A percentile compares a stretch with the other conserved stretches of the same genome.
Evolutionary conservation across 495 filamentous ascomycete genomes (phyloP).

Genomic region (Friedmanniomyces simplex): DNA sequence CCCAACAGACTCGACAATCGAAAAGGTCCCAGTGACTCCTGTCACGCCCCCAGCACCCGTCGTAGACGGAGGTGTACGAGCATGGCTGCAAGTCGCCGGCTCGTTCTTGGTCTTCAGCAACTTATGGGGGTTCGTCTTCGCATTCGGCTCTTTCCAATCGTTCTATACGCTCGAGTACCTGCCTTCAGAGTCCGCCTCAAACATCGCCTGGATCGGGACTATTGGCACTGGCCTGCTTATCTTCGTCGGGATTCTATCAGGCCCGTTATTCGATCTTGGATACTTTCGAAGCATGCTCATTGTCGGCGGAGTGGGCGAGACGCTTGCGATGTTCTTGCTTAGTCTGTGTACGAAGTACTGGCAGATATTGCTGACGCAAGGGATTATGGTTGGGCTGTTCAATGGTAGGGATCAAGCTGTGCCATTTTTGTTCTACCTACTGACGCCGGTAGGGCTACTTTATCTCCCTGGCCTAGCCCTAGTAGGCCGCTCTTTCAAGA

Average conservation of each 20-base stretch:
- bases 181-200: conserved; percentile 28
- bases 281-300: conserved; percentile 49
- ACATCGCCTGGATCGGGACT: conserved; percentile 53
- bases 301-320: conserved; percentile 45
- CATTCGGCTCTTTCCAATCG: conserved; percentile 67
- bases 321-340: conserved; percentile 64
- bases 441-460: conserved; percentile 23
- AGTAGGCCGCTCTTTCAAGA: conserved; percentile 40
- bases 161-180: conserved; percentile 48
- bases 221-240: conserved; percentile 46
- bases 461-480: background rate
- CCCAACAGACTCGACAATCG: background rate
- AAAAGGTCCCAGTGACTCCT: background rate
- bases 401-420: conserved; percentile 39
- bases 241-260: conserved; percentile 43
- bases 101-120: conserved; percentile 20
- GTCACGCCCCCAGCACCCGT: background rate
- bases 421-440: background rate
- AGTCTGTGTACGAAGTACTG: conserved; percentile 56
- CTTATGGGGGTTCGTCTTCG: conserved; percentile 62
- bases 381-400: conserved; percentile 62
- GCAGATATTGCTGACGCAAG: conserved; percentile 77
- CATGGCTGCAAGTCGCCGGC: conserved; percentile 22
- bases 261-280: conserved; percentile 48
- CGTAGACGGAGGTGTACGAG: conserved; percentile 14